Percentiles rank a stretch among this genome's conserved stretches.
These are phyloP conservation scores for Saccharum officinarum DNA, from an alignment of 176 grass and related monocot species.

Conservation along the genomic window DNA sequence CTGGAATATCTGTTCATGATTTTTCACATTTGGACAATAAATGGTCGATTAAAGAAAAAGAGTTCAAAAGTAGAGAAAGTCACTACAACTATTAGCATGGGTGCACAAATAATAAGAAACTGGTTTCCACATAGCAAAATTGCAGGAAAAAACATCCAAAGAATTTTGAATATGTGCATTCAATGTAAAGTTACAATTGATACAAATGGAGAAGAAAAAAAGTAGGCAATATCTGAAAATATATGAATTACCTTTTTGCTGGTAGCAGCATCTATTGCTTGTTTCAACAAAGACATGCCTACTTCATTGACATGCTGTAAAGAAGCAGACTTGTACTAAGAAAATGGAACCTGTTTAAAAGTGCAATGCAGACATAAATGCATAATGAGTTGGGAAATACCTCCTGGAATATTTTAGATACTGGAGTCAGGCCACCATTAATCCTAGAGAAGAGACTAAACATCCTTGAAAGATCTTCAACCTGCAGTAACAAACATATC, in stretches of 20 bases:
- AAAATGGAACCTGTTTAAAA: background rate
- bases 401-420: slow-evolving; percentile 74
- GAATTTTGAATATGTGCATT: background rate
- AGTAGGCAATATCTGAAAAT: background rate
- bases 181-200: background rate
- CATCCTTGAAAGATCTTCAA: slow-evolving; percentile 73
- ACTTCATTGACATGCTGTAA: slow-evolving; percentile 70
- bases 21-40: background rate
- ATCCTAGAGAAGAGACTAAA: slow-evolving; percentile 75
- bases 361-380: background rate
- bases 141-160: background rate
- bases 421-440: slow-evolving; percentile 46
- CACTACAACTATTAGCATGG: background rate
- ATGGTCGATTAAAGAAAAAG: background rate
- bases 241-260: slow-evolving; percentile 53
- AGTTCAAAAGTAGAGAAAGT: background rate
- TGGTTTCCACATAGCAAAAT: background rate
- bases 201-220: background rate
- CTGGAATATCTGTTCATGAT: background rate
- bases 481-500: slow-evolving; percentile 31
- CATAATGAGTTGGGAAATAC: slow-evolving; percentile 5
- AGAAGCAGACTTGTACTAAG: background rate
- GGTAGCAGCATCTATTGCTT: slow-evolving; percentile 58
- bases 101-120: background rate
- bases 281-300: slow-evolving; percentile 60